Conservation (phyloP, 1,284 basidiomycete genomes). For the Wallemia hederae region DNA sequence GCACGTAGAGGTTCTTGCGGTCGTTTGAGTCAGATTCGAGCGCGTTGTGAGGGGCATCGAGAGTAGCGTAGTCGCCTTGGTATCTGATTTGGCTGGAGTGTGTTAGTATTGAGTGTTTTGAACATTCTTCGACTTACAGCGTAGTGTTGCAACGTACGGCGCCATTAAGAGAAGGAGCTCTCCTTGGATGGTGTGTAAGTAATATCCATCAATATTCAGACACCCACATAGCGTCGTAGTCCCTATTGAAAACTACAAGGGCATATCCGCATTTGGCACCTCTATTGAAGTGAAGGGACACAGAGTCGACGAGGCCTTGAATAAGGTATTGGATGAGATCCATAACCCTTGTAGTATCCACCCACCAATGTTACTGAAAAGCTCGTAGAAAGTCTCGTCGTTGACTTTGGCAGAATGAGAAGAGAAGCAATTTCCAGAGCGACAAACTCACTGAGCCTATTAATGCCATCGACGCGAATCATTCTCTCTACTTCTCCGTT, state of each 20-base stretch:
- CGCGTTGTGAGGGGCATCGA: background rate
- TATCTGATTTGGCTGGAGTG: background rate
- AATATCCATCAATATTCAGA: background rate
- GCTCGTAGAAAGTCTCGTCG: background rate
- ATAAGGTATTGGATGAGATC: background rate
- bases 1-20: constrained; percentile 1
- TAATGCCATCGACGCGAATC: background rate
- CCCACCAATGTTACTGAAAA: background rate
- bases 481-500: background rate
- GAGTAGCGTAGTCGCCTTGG: background rate
- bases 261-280: background rate
- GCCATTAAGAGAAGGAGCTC: background rate
- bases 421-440: background rate
- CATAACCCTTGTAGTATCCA: background rate
- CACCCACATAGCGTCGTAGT: background rate
- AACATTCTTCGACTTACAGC: too few relatives aligned
- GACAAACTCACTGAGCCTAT: background rate
- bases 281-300: background rate
- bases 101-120: too few relatives aligned
- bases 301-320: background rate
- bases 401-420: background rate
- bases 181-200: background rate
- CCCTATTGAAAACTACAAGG: background rate
- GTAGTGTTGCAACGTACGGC: background rate
- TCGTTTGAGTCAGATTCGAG: background rate